phyloP scores from a whole-genome alignment of 495 filamentous ascomycete species.

The Melanomma pulvis-pyrius region DNA sequence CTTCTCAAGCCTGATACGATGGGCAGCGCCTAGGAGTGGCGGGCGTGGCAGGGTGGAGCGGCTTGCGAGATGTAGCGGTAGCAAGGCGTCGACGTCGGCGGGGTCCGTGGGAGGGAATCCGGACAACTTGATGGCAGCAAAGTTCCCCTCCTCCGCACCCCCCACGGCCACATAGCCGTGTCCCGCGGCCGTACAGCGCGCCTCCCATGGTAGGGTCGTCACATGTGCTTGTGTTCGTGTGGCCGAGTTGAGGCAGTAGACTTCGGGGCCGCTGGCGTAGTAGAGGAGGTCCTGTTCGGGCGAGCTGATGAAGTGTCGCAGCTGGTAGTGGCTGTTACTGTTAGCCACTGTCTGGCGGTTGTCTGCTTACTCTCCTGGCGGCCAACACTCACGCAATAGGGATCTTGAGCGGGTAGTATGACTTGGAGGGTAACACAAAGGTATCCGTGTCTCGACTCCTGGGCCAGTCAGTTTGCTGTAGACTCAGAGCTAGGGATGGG shows the following conservation, averaged over 20 bases:
- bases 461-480: constrained; percentile 9
- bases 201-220: constrained; percentile 76
- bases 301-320: constrained; percentile 86
- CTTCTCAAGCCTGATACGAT: constrained; percentile 44
- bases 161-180: constrained; percentile 90
- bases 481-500: not conserved
- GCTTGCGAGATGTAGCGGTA: constrained; percentile 58
- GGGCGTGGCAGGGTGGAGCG: constrained; percentile 31
- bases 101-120: constrained; percentile 46
- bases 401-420: constrained; percentile 75
- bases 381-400: constrained; percentile 66
- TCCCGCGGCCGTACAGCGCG: constrained; percentile 79
- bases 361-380: not conserved
- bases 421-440: constrained; percentile 63
- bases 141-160: constrained; percentile 78
- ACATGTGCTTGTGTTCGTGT: constrained; percentile 75
- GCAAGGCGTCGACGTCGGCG: constrained; percentile 62
- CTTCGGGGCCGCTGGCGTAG: constrained; percentile 73
- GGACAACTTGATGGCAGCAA: constrained; percentile 72
- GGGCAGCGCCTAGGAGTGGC: constrained; percentile 37
- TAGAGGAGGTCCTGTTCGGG: constrained; percentile 76
- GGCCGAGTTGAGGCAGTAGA: constrained; percentile 67
- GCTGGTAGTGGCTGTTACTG: constrained; percentile 76
- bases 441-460: constrained; percentile 63
- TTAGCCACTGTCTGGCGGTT: not conserved